Percentiles rank a stretch among this genome's conserved stretches.
phyloP scores from a whole-genome alignment of 164 flowering plant genomes.

The Piper longum region DNA sequence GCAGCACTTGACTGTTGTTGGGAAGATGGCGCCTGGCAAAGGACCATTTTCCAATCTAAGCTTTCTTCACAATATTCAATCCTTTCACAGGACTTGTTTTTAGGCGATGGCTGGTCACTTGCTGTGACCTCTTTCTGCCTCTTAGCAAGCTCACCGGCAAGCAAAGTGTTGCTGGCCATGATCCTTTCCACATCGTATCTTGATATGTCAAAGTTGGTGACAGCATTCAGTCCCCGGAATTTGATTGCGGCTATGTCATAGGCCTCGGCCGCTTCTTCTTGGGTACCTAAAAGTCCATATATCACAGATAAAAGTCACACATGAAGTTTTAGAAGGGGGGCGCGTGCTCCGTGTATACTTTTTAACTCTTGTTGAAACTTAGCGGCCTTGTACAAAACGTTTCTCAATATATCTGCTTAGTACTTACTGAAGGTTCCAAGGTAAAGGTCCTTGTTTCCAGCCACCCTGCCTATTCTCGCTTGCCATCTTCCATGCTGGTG shows the following conservation, averaged over 20 bases:
- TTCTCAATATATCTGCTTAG: not conserved
- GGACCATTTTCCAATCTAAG: slow-evolving; percentile 38
- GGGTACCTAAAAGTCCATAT: slow-evolving; percentile 35
- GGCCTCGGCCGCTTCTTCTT: slow-evolving; percentile 74
- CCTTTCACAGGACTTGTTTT: slow-evolving; percentile 5
- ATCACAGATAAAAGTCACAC: not conserved
- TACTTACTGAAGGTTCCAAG: slow-evolving; percentile 77
- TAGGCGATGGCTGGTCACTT: slow-evolving; percentile 2
- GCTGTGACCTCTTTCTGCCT: slow-evolving; percentile 22
- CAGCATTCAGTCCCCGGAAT: slow-evolving; percentile 55
- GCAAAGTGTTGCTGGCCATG: slow-evolving; percentile 44
- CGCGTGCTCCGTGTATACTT: too few species aligned
- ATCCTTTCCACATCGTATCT: slow-evolving; percentile 51
- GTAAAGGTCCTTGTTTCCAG: slow-evolving; percentile 91
- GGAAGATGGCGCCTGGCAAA: slow-evolving; percentile 12
- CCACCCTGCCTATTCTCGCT: slow-evolving; percentile 82
- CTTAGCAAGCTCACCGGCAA: slow-evolving; percentile 43
- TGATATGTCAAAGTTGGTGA: slow-evolving; percentile 55
- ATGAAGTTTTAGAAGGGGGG: too few species aligned
- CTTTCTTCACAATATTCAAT: slow-evolving; percentile 11
- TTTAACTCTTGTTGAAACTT: too few species aligned
- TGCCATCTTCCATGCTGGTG: slow-evolving; percentile 97
- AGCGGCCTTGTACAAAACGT: too few species aligned
- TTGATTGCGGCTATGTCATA: slow-evolving; percentile 68
- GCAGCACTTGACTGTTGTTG: slow-evolving; percentile 15